Evolutionary conservation across 495 filamentous ascomycete genomes (phyloP), one percentile per base, ranked within the genome.

Genomic region (Bryoglossum gracile): DNA sequence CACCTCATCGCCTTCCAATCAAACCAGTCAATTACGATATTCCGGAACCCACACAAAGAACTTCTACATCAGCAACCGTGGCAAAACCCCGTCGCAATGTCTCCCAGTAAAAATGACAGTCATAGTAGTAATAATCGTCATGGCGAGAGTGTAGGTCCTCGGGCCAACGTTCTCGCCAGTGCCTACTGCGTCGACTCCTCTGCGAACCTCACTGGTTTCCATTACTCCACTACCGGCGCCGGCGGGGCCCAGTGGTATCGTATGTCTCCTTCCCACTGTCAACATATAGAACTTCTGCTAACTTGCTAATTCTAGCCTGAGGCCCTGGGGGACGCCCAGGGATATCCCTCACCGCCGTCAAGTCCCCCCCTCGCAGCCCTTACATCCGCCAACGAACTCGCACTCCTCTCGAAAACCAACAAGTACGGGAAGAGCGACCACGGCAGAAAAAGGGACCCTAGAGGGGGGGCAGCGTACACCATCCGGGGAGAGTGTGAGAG

Each of bases 401-500:
- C 75, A 61, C 71, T 77, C 63, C 73, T 68, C 61, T 72, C 67
- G 54, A 76, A 76, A 62, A 66, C 58, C 59, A 62, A 56, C 56
- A 49, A n/a, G 47, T 54, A 36, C 39, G 26, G 40, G 50, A 48
- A 56, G 53, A 58, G 57, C 53, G 60, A 54, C 56, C 50, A 55
- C 53, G 66, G 61, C 50, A 60, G 59, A 55, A 67, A 63, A 55
- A 66, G 59, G 36, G 62, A 69, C 64, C 70, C 80, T 63, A 78
- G 77, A 77, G 83, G 81, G 84, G 89, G 87, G 86, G 89, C 89
- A 80, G 78, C 84, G 83, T 80, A 87, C 70, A 81, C 80, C 72
- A 94, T 96, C 76, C 86, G 83, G 87, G 90, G 80, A 87, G 88
- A 95, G 87, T 94, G 90, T 96, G 90, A 95, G 89, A 96, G 90